These are phyloP conservation scores for Ogataea kodamae DNA, from an alignment of 805 yeast species.

Conservation along the genomic window DNA sequence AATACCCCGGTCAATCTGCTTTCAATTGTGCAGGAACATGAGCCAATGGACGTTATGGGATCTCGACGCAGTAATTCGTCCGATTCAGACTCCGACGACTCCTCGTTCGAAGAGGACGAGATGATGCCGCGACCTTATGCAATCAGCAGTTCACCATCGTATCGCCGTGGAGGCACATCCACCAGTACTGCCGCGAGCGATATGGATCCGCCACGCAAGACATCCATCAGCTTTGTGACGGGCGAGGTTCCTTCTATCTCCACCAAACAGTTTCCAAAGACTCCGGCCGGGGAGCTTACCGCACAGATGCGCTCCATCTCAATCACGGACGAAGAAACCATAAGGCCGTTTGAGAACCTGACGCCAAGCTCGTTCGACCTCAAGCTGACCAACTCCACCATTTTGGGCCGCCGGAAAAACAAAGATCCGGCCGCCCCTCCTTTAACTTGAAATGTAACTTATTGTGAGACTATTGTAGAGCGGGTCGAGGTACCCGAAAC, in stretches of 20 bases:
- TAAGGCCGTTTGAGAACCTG: constrained; percentile 16
- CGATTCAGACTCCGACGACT: constrained; percentile 23
- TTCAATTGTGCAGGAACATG: constrained; percentile 18
- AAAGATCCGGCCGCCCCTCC: too few relatives aligned
- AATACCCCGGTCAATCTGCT: constrained; percentile 18
- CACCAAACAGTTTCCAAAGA: constrained; percentile 18
- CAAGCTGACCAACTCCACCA: constrained; percentile 60
- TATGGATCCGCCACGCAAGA: constrained; percentile 26
- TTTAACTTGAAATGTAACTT: too few relatives aligned
- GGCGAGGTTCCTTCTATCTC: constrained; percentile 10
- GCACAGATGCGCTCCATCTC: constrained; percentile 7
- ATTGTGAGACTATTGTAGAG: too few relatives aligned
- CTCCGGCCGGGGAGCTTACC: constrained; percentile 13
- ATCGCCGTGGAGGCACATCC: constrained; percentile 8
- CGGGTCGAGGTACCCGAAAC: too few relatives aligned
- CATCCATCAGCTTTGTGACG: constrained; percentile 26
- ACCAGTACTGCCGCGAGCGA: constrained; percentile 12
- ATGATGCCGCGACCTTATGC: constrained; percentile 12
- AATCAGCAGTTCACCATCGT: constrained; percentile 17
- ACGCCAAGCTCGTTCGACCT: constrained; percentile 43
- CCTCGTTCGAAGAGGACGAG: constrained; percentile 17
- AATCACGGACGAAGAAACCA: constrained; percentile 8
- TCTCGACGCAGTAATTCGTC: constrained; percentile 3
- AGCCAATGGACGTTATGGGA: constrained; percentile 18
- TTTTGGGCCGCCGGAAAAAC: constrained; percentile 52